These are phyloP conservation scores for Ceratocystis harringtonii DNA, from an alignment of 2,329 filamentous ascomycete genomes.

Conservation along the genomic window DNA sequence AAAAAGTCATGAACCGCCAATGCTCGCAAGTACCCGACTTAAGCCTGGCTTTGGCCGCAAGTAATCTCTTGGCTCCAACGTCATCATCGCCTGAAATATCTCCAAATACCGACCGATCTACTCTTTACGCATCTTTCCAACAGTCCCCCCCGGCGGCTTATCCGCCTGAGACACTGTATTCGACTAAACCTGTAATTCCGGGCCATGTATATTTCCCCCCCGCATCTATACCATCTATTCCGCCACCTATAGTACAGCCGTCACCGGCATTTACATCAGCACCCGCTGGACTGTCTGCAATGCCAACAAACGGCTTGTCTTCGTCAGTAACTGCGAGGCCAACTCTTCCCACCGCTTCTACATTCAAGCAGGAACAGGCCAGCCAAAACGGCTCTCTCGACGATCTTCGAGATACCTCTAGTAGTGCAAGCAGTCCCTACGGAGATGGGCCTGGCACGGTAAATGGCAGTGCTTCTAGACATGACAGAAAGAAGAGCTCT, in stretches of 20 bases:
- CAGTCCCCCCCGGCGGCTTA: background rate
- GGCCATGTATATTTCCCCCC: background rate
- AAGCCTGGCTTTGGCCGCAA: background rate
- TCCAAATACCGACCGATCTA: conserved; percentile 6
- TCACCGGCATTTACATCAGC: background rate
- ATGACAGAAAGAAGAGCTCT: conserved; percentile 31
- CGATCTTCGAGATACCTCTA: conserved; percentile 6
- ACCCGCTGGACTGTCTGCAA: background rate
- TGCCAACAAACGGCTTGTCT: background rate
- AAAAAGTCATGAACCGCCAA: conserved; percentile 10
- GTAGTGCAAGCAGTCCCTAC: conserved; percentile 14
- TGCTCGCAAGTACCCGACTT: conserved; percentile 9
- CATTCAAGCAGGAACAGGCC: background rate
- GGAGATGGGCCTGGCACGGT: conserved; percentile 9
- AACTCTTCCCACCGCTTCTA: background rate
- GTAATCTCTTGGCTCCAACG: background rate
- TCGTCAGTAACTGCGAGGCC: background rate
- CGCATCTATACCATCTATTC: background rate
- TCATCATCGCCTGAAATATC: conserved; percentile 9
- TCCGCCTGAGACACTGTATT: background rate
- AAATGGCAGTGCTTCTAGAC: background rate
- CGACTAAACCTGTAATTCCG: background rate
- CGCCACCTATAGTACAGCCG: background rate
- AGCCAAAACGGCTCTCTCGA: conserved; percentile 9
- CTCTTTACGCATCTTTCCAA: conserved; percentile 6